Base-by-base conservation (phyloP, 116 monocot genomes). In the Trichopus zeylanicus region DNA sequence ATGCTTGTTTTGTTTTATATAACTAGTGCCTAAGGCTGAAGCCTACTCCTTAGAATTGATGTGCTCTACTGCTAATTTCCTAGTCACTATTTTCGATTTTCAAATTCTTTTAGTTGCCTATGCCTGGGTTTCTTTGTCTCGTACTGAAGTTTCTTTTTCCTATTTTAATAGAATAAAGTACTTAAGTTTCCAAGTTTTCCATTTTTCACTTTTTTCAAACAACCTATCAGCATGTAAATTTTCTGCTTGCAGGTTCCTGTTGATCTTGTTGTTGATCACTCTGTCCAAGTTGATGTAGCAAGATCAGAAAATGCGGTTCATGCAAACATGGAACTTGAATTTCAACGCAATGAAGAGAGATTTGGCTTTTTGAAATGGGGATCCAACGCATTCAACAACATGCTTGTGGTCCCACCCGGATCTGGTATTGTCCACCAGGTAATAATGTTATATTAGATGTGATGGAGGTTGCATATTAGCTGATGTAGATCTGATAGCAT, bases 401-500 rank as follows among this genome's bases (percentile, higher is more conserved):
- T 88, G 83, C 87, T 88, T 71, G 87, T 88, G 52, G 83, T 88
- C 46, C 87, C 87, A 48, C 87, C 87, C 10, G 87, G 83, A 21
- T 88, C 87, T 67, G 87, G 87, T 34, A 88, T 88, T 71, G 87
- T 88, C n/a, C 87, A 88, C 48, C 87, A 88, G 83, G 87, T 88
- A 78, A 49, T 49, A 49, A 8, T 22, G 2, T 49, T 49, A 16
- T 9, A 9, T 4, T 21, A 49, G n/a, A n/a, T n/a, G n/a, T n/a
- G n/a, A 49, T 49, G 22, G 23, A 5, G 49, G 49, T 24, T 24
- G 23, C 49, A 21, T 20, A 21, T 49, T 24, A 49, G 23, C 49
- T 49, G 19, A 20, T 49, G 8, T 22, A 42, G 3, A 42, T 42
- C n/a, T 8, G 18, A 42, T 12, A n/a, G 42, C 0, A n/a, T 42